Evolutionary conservation across 1,284 basidiomycete species (phyloP), one percentile per base, ranked within the genome.

Genomic region (Coniferiporia sulphurascens): DNA sequence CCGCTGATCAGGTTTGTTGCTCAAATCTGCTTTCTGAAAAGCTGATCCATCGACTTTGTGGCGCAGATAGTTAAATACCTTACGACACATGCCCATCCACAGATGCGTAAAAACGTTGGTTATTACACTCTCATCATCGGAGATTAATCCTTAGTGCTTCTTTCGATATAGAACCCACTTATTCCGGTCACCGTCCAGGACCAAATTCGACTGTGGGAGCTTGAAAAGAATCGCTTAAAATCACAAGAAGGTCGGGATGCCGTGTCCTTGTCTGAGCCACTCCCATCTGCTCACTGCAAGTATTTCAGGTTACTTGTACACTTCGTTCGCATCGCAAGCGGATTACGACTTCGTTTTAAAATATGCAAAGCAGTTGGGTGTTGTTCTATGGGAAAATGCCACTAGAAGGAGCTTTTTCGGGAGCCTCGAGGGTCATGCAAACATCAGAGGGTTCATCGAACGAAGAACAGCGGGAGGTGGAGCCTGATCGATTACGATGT

Each of bases 121-220:
- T 10, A 35, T 17, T 41, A 59, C 51, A 51, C 46, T 57, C 12
- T 44, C 62, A 27, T 46, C 48, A 48, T 15, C 22, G 22, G 50
- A 10, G 45, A 41, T 34, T 56, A 48, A 51, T 58, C 46, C 41
- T 50, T 34, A 44, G 43, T 19, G 58, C 45, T n/a, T 43, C 32
- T 53, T 48, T 15, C 48, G 21, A 55, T 49, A 51, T 68, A 94
- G 89, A 92, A 92, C 69, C 93, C 94, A 4, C 78, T 97, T 4
- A 78, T 98, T 13, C 95, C 95, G 32, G 92, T 96, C 43, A 98
- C 96, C 0, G 95, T 98, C 0, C 95, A 98, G 67, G 97, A 99
- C 75, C 97, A 99, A 75, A 92, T 99, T 65, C 86, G 97, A 55
- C 78, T 99, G 15, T 99, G 97, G 96, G 96, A 99, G 73, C 79